Base-by-base conservation (phyloP, 2,329 filamentous ascomycete genomes). In the Colletotrichum agaves region DNA sequence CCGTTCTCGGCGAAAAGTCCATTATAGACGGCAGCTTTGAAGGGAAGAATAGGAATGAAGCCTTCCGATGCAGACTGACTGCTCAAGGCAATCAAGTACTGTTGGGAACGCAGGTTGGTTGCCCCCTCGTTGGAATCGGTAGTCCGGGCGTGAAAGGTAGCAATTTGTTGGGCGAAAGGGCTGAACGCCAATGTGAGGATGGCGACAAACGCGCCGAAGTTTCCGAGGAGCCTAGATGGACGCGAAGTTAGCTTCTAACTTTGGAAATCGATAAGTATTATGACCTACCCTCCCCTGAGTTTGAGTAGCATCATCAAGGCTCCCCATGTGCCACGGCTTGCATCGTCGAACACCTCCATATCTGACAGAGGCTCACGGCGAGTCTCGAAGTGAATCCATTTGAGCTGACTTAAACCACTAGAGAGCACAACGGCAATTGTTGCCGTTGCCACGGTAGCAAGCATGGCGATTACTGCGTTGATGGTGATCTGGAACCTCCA, bases 11-110 rank as follows among this genome's bases (percentile, higher is more conserved):
- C 75, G 41, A 78, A 78, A 4, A 78, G 72, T 5, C 76, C 76
- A 50, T 77, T 76, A 56, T 78, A 78, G 6, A 78, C 76, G 2
- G 75, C 75, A 1, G 76, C 73, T 55, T 78, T 78, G 49, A 78
- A 71, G 2, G 76, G 74, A 15, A 78, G 63, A 19, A 77, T 73
- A 0, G 76, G 76, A 1, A 78, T 75, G 15, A 75, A 78, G 1
- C 74, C 73, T 6, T 74, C 74, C 64, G 57, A 37, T 5, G 50
- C 57, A 50, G 55, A 67, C 19, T 69, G 41, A 49, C 75, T 73
- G 2, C 71, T 72, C 4, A 77, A 60, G 2, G 75, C 75, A 0
- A 72, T 71, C 2, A 72, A 72, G 56, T 77, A 78, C 23, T 73
- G 72, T 31, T 73, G 63, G 1, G 76, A 74, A 2, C 76, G 74